These are phyloP conservation scores for Leishmania guyanensis DNA, from an alignment of 208 protist species.

Conservation along the genomic window DNA sequence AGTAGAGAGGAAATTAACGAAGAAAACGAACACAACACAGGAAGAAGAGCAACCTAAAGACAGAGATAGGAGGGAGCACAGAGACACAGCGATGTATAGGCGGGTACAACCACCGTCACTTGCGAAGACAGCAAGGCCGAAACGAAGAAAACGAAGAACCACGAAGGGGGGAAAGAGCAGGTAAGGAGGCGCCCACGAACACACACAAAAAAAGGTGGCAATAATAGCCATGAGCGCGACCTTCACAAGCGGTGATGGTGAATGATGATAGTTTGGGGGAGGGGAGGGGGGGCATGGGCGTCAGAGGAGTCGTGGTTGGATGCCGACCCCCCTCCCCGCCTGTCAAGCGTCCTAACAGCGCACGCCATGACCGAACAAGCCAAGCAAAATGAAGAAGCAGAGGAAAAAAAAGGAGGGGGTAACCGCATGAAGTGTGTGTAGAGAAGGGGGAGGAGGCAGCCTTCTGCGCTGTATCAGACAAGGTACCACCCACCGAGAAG, in stretches of 20 bases:
- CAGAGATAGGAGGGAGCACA: neutral
- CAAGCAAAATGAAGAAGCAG: neutral
- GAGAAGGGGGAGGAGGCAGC: no score
- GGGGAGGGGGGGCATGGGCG: neutral
- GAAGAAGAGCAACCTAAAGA: neutral
- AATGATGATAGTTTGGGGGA: neutral
- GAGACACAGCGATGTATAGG: neutral
- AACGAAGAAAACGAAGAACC: neutral
- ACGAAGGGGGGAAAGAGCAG: constrained; percentile 9
- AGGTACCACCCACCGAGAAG: no score
- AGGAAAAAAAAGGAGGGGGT: neutral
- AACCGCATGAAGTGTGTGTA: neutral
- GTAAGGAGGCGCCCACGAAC: neutral
- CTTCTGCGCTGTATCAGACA: no score
- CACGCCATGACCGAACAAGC: neutral
- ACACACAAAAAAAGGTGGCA: neutral
- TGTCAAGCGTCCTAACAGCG: neutral
- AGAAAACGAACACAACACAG: no score
- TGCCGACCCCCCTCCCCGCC: neutral
- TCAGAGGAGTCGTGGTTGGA: neutral
- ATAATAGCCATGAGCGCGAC: neutral
- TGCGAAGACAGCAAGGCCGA: neutral
- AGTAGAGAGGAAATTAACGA: neutral
- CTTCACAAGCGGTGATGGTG: neutral
- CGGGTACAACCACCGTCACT: neutral